phyloP scores from a whole-genome alignment of 2,329 filamentous ascomycete species.

The Sporothrix mexicana region DNA sequence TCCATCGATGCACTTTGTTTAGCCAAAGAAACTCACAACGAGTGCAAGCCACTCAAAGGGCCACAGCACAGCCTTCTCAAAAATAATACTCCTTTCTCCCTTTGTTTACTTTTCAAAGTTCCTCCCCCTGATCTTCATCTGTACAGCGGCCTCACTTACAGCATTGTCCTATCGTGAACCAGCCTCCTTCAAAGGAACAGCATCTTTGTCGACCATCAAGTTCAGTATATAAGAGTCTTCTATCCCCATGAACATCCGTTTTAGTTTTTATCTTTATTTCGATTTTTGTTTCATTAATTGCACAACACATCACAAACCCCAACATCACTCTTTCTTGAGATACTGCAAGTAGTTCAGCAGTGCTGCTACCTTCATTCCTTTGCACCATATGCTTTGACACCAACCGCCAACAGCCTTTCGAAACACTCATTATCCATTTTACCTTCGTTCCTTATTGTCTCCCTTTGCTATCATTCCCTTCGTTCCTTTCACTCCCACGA shows the following conservation, averaged over 20 bases:
- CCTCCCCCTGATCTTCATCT: neutral
- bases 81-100: neutral
- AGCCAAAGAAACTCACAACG: neutral
- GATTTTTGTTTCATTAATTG: neutral
- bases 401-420: neutral
- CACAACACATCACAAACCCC: neutral
- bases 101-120: conserved; percentile 11
- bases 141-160: neutral
- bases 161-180: conserved; percentile 20
- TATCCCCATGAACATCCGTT: neutral
- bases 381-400: conserved; percentile 1
- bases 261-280: conserved; percentile 16
- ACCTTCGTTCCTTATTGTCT: neutral
- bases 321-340: no score
- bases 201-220: neutral
- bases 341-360: conserved; percentile 34
- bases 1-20: neutral
- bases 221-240: conserved; percentile 28
- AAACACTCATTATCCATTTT: neutral
- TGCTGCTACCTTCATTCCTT: conserved; percentile 32
- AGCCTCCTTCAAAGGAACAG: neutral
- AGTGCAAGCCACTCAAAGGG: neutral
- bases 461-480: neutral
- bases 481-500: neutral
- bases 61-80: neutral